Base-by-base conservation (phyloP, 768 basidiomycete species). In the Podaxis sp. region DNA sequence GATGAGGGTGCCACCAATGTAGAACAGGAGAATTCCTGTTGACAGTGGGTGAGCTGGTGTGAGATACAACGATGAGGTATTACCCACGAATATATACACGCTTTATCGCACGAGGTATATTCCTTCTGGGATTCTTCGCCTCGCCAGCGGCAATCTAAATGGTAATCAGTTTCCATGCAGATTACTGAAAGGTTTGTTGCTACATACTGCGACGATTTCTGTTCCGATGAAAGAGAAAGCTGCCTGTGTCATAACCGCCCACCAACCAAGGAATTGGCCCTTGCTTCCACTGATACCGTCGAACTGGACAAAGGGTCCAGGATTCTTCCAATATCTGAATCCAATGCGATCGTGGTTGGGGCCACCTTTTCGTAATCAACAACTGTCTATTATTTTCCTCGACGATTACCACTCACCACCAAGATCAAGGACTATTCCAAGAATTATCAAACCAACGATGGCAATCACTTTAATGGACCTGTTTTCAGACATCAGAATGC, bases 191-290 rank as follows among this genome's bases (percentile, higher is more conserved):
- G 13, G 37, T 28, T 14, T 23, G 18, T 51, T 25, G 4, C 10
- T 21, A 77, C 83, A 66, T 76, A 91, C 88, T 28, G 91, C 93
- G 44, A 96, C 93, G 68, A 96, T 94, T 72, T 98, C 95, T 5
- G 93, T 95, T 14, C 95, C 95, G 62, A 95, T 93, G 64, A 76
- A 95, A 10, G 92, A 93, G 79, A 95, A 97, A 13, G 92, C 93
- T 3, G 95, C 95, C 65, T 95, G 89, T 5, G 87, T 86, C 74
- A 96, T 71, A 14, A 80, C 78, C 13, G 77, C 77, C 78, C 77
- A 82, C 71, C 75, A 83, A 4, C 78, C 82, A 35, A 84, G 68
- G 81, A 98, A 97, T 25, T 78, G 84, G 7, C 94, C 95, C 65
- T 82, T 83, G 2, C 82, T 62, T 3, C 95, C 95, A 3, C 67